A percentile compares a stretch with the other conserved stretches of the same genome.
Conservation (phyloP, 2,329 filamentous ascomycete species). For the Fusarium tanahbumbuense region DNA sequence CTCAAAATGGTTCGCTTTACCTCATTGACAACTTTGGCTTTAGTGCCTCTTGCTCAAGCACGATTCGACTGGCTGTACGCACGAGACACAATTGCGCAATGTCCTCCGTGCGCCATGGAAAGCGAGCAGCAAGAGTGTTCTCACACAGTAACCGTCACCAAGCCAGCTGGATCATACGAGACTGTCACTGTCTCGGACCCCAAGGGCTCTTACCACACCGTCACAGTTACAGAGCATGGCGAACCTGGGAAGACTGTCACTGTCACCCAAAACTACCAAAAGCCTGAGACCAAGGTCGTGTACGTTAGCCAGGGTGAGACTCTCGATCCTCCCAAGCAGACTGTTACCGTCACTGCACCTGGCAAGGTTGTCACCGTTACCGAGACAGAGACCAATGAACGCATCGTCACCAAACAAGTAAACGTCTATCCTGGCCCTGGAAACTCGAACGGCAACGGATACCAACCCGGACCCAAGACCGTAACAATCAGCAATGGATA, state of each 20-base stretch:
- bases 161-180: slow-evolving; percentile 25
- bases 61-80: slow-evolving; percentile 37
- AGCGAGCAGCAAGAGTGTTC: slow-evolving; percentile 20
- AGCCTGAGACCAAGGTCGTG: slow-evolving; percentile 29
- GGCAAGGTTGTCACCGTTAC: slow-evolving; percentile 44
- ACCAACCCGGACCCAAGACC: slow-evolving; percentile 25
- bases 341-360: slow-evolving; percentile 44
- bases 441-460: slow-evolving; percentile 12
- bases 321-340: slow-evolving; percentile 39
- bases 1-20: slow-evolving; percentile 44
- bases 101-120: slow-evolving; percentile 47
- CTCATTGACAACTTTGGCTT: slow-evolving; percentile 44
- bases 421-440: slow-evolving; percentile 30
- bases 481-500: slow-evolving; percentile 26
- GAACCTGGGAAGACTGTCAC: slow-evolving; percentile 30
- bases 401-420: slow-evolving; percentile 41
- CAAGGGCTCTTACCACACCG: slow-evolving; percentile 24
- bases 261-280: slow-evolving; percentile 29
- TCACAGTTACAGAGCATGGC: slow-evolving; percentile 32
- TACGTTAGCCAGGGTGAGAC: slow-evolving; percentile 39
- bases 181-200: slow-evolving; percentile 39
- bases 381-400: slow-evolving; percentile 32
- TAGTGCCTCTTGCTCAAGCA: slow-evolving; percentile 45
- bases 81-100: slow-evolving; percentile 41
- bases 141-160: slow-evolving; percentile 46